Evolutionary conservation across 192 early-diverging fungal genomes (phyloP).

Genomic region (Backusella westeae): DNA sequence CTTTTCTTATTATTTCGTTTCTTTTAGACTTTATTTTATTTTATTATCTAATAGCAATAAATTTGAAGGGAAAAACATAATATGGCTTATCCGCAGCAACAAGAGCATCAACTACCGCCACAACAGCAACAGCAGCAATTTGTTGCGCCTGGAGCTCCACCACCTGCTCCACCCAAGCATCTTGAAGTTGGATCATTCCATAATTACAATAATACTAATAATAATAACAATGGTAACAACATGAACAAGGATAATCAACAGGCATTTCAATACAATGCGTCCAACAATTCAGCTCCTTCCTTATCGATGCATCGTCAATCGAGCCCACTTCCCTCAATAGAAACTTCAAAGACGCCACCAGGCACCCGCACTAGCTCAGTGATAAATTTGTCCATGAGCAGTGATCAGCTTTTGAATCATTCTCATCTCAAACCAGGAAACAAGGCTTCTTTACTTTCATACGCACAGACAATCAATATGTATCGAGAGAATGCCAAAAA

Average conservation of each 20-base stretch:
- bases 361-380: conserved; percentile 28
- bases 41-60: neutral
- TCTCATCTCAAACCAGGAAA: conserved; percentile 60
- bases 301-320: neutral
- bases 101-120: neutral
- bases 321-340: conserved; percentile 4
- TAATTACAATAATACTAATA: neutral
- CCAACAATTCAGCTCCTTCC: conserved; percentile 16
- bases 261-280: neutral
- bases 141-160: neutral
- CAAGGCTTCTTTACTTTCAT: conserved; percentile 53
- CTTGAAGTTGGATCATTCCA: conserved; percentile 5
- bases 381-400: conserved; percentile 22
- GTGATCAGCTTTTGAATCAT: conserved; percentile 43
- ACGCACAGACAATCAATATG: conserved; percentile 52
- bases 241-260: neutral
- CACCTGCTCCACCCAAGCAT: neutral
- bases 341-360: conserved; percentile 17
- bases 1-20: neutral
- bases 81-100: neutral
- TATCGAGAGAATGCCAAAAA: conserved; percentile 69
- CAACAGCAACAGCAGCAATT: neutral
- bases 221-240: neutral
- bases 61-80: neutral
- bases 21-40: neutral